These are phyloP conservation scores for Tolypocladium capitatum DNA, from an alignment of 2,329 filamentous ascomycete species.

Conservation along the genomic window DNA sequence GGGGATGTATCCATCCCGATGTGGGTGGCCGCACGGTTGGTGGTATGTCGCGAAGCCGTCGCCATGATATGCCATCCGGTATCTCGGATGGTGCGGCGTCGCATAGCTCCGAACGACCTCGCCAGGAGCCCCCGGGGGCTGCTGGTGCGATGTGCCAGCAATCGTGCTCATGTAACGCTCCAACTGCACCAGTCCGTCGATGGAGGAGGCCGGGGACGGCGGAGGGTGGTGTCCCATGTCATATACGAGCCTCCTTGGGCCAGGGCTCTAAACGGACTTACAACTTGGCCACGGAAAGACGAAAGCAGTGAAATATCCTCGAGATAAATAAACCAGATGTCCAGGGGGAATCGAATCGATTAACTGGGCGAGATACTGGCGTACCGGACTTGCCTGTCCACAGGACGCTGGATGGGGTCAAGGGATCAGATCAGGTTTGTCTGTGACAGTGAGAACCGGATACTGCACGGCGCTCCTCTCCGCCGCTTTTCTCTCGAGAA, in stretches of 20 bases:
- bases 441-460: background rate
- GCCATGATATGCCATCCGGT: background rate
- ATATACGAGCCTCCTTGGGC: slow-evolving; percentile 1
- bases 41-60: background rate
- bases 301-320: background rate
- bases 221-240: slow-evolving; percentile 25
- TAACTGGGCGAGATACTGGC: background rate
- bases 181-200: slow-evolving; percentile 7
- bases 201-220: slow-evolving; percentile 32
- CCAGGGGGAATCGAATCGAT: background rate
- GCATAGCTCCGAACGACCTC: background rate
- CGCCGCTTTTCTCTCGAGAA: background rate
- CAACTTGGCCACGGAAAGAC: background rate
- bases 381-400: background rate
- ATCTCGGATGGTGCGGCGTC: background rate
- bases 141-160: background rate
- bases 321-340: background rate
- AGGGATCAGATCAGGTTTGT: background rate
- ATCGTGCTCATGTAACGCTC: background rate
- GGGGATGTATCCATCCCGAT: background rate
- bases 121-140: background rate
- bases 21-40: background rate
- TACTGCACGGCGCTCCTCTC: background rate
- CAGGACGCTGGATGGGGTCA: background rate
- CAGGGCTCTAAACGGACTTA: background rate